A percentile compares a stretch with the other conserved stretches of the same genome.
Conservation (phyloP, 805 yeast genomes). For the Ascoidea rubescens region DNA sequence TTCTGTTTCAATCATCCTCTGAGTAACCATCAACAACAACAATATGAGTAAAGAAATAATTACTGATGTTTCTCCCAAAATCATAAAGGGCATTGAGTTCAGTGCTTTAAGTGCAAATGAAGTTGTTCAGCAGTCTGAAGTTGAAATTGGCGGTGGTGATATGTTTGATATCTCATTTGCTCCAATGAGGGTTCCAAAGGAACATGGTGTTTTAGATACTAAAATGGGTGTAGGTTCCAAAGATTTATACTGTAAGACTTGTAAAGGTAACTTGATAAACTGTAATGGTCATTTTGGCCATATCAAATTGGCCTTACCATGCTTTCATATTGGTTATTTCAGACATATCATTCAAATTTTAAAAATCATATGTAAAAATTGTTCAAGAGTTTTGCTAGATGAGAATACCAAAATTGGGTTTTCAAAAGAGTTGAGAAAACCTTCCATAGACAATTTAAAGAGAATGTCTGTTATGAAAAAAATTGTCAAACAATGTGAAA, state of each 20-base stretch:
- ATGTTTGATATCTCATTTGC: constrained; percentile 67
- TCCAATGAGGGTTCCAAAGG: constrained; percentile 71
- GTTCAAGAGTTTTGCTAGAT: constrained; percentile 66
- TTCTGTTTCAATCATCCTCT: too few species aligned
- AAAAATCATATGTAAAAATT: constrained; percentile 83
- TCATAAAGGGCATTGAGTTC: constrained; percentile 81
- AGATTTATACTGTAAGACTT: constrained; percentile 74
- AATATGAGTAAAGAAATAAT: constrained; percentile 15
- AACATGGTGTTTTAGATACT: constrained; percentile 80
- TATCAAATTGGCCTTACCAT: constrained; percentile 83
- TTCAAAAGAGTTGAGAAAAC: constrained; percentile 68
- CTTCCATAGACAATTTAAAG: constrained; percentile 79
- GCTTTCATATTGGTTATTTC: constrained; percentile 95
- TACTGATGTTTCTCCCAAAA: constrained; percentile 70
- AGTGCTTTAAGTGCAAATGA: constrained; percentile 89
- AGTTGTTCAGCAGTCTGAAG: constrained; percentile 86
- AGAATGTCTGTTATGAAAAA: constrained; percentile 81
- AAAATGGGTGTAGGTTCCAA: constrained; percentile 91
- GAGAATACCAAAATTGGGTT: constrained; percentile 59
- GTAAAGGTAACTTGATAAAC: constrained; percentile 82
- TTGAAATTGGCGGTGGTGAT: constrained; percentile 84
- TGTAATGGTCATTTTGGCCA: constrained; percentile 99
- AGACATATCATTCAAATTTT: constrained; percentile 78
- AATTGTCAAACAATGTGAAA: constrained; percentile 84
- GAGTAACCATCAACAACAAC: too few species aligned